These are phyloP conservation scores for Apium graveolens DNA, from an alignment of 129 eudicot genomes.

Conservation along the genomic window DNA sequence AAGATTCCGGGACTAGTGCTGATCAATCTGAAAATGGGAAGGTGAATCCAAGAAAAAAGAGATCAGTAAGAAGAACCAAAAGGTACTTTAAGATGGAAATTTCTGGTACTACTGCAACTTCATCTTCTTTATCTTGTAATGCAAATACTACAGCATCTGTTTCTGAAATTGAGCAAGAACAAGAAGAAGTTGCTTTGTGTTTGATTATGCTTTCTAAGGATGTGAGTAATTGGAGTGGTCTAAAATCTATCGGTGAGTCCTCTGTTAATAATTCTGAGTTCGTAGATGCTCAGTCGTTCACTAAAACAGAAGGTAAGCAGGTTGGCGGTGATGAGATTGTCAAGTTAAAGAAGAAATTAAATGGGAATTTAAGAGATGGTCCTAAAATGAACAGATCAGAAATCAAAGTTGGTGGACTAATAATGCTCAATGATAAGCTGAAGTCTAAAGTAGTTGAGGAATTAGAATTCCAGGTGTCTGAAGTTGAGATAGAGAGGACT, in stretches of 20 bases:
- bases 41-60: constrained; percentile 31
- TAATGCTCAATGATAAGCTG: constrained; percentile 6
- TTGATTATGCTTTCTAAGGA: constrained; percentile 78
- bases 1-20: constrained; percentile 36
- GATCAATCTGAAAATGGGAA: constrained; percentile 38
- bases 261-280: constrained; percentile 44
- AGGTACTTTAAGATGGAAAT: constrained; percentile 33
- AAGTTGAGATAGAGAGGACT: constrained; percentile 9
- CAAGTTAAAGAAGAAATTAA: too few relatives aligned
- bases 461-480: constrained; percentile 4
- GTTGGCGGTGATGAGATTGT: too few relatives aligned
- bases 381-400: constrained; percentile 13
- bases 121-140: constrained; percentile 33
- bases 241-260: constrained; percentile 29
- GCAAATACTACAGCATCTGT: constrained; percentile 39
- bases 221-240: constrained; percentile 35
- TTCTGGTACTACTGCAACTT: constrained; percentile 25
- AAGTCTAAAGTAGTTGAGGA: constrained; percentile 25
- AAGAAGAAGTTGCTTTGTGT: constrained; percentile 82
- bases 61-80: constrained; percentile 39
- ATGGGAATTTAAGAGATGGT: too few relatives aligned
- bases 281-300: constrained; percentile 14
- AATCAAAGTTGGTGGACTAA: constrained; percentile 12
- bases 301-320: constrained; percentile 20
- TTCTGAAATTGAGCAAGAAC: constrained; percentile 64